phyloP scores from a whole-genome alignment of 768 basidiomycete genomes.

The Clitopilus hobsonii region DNA sequence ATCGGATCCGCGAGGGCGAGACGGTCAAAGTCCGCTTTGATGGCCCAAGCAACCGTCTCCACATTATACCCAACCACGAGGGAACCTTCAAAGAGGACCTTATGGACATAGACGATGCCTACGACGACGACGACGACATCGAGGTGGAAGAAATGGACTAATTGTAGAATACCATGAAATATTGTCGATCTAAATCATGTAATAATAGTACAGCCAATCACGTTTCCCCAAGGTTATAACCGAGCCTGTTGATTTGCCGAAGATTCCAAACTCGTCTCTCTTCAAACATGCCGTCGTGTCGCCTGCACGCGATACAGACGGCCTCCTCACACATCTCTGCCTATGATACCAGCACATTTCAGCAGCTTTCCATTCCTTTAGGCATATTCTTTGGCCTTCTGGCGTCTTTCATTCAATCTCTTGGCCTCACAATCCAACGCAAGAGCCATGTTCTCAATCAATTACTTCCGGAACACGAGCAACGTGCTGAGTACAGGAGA shows the following conservation, averaged over 20 bases:
- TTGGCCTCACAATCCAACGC: slow-evolving; percentile 89
- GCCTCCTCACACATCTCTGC: neutral
- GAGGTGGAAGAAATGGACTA: slow-evolving; percentile 71
- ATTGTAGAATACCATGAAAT: neutral
- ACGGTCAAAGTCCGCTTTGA: slow-evolving; percentile 73
- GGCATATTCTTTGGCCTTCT: slow-evolving; percentile 64
- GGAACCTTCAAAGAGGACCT: slow-evolving; percentile 41
- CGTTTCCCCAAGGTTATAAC: neutral
- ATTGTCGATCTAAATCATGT: neutral
- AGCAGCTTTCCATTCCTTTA: slow-evolving; percentile 37
- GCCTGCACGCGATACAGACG: slow-evolving; percentile 19
- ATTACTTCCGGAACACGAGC: slow-evolving; percentile 54
- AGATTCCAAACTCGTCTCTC: neutral
- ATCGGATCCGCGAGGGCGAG: slow-evolving; percentile 80
- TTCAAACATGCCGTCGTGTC: slow-evolving; percentile 7
- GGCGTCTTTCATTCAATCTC: slow-evolving; percentile 83
- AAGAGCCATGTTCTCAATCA: slow-evolving; percentile 90
- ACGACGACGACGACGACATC: slow-evolving; percentile 47
- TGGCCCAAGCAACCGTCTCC: slow-evolving; percentile 72
- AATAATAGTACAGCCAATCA: too few relatives aligned
- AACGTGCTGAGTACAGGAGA: slow-evolving; percentile 68
- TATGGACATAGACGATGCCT: slow-evolving; percentile 62
- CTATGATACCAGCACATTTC: neutral
- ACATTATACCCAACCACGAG: slow-evolving; percentile 82
- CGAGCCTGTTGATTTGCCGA: neutral